Conservation (phyloP, 2,329 filamentous ascomycete species). For the Fusarium abutilonis region DNA sequence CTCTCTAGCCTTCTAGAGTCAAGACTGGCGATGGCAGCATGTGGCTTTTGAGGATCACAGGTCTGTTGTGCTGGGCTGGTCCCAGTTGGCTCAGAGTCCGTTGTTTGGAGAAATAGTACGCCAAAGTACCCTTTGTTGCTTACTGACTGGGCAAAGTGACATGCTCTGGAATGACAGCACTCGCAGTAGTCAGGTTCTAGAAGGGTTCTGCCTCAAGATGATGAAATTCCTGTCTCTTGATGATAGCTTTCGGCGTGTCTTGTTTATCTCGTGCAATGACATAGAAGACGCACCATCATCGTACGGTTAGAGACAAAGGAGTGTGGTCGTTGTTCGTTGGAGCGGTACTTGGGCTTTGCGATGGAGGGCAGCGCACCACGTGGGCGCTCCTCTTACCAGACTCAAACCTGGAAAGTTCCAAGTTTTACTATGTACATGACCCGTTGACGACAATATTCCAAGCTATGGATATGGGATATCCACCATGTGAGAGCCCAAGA, state of each 20-base stretch:
- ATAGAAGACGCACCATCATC: conserved; percentile 41
- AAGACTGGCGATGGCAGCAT: conserved; percentile 38
- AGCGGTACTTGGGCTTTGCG: conserved; percentile 22
- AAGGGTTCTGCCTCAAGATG: conserved; percentile 29
- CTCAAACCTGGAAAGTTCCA: conserved; percentile 28
- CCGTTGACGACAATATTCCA: conserved; percentile 19
- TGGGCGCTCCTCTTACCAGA: conserved; percentile 35
- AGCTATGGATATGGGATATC: conserved; percentile 4
- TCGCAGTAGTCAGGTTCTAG: conserved; percentile 29
- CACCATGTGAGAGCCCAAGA: conserved; percentile 28
- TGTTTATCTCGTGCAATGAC: conserved; percentile 19
- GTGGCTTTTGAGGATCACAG: conserved; percentile 46
- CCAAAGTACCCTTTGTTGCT: conserved; percentile 11
- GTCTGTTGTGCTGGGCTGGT: conserved; percentile 38
- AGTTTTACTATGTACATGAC: conserved; percentile 10
- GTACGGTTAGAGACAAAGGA: conserved; percentile 38
- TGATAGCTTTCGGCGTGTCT: conserved; percentile 3
- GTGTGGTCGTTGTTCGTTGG: conserved; percentile 33
- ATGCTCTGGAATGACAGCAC: not conserved
- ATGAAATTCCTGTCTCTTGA: conserved; percentile 17
- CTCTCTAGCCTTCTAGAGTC: conserved; percentile 34
- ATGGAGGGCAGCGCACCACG: conserved; percentile 41
- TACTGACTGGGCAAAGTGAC: conserved; percentile 15
- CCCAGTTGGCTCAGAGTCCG: conserved; percentile 22
- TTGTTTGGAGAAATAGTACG: no score